Evolutionary conservation across 2,329 filamentous ascomycete genomes (phyloP), one percentile per base, ranked within the genome.

Genomic region (Chrysoporthe puriensis): DNA sequence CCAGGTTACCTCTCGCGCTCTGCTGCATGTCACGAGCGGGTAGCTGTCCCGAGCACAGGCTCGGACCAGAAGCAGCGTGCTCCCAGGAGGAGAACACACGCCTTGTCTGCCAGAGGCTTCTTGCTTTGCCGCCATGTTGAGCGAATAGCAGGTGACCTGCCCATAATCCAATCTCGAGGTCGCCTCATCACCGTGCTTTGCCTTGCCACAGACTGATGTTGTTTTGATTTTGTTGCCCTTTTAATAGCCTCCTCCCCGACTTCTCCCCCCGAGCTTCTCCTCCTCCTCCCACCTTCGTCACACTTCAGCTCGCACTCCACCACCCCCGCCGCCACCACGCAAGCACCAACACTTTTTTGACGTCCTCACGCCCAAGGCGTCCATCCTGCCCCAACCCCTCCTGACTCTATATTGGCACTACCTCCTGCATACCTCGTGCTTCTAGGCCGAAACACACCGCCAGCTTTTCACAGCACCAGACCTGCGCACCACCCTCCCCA

Each of bases 401-500:
- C 21, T 52, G 1, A 18, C 14, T 32, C 13, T 13, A 54, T 7
- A 32, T 16, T 32, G 21, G 4, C 26, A 34, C 32, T 34, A 13
- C 14, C 46, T 21, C 46, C 18, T 26, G 21, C 46, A 26, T 34
- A 13, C 50, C 32, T 36, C 58, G 52, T 26, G 44, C 60, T 62
- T 43, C 32, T 36, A 43, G 36, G 54, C 54, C 46, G 46, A 62
- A 16, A 9, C 43, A 43, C 65, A 63, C 44, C 58, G 43, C 50
- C 59, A 48, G n/a, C 65, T 32, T 48, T 11, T 59, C 60, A 40
- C 26, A 63, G 54, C 43, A 60, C 9, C 57, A 42, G 21, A 26
- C 7, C 57, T 26, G 18, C 26, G 18, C 48, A 18, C n/a, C 40
- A 3, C 26, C 18, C 48, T 48, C 18, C 11, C 32, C 59, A 36